A percentile compares a stretch with the other conserved stretches of the same genome.
Conservation (phyloP, 2,329 filamentous ascomycete genomes). For the Macroventuria anomochaeta region DNA sequence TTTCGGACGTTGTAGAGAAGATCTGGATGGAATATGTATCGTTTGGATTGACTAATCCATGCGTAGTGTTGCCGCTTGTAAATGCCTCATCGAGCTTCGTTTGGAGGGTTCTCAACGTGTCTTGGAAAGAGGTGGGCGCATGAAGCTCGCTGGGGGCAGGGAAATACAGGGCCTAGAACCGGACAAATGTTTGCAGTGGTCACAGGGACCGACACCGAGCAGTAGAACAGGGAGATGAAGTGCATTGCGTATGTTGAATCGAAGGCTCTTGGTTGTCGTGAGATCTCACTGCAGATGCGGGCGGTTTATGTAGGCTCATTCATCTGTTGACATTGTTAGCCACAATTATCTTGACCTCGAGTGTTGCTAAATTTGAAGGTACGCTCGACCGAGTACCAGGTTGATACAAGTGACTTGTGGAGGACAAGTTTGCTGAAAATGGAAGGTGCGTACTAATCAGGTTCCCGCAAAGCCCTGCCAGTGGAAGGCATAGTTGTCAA, state of each 20-base stretch:
- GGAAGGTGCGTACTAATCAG: slow-evolving; percentile 7
- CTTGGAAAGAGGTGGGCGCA: slow-evolving; percentile 2
- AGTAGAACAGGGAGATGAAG: not conserved
- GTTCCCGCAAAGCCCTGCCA: not conserved
- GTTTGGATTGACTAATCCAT: slow-evolving; percentile 12
- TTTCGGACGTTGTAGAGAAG: slow-evolving; percentile 11
- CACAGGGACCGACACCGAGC: not conserved
- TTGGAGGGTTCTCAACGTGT: not conserved
- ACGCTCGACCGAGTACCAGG: not conserved
- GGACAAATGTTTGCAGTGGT: slow-evolving; percentile 9
- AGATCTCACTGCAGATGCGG: not conserved
- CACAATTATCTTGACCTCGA: not conserved
- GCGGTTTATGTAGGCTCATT: not conserved
- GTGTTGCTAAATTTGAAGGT: not conserved
- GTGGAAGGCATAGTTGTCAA: no score
- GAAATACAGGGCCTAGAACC: slow-evolving; percentile 18
- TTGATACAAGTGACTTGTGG: not conserved
- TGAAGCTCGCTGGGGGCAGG: slow-evolving; percentile 7
- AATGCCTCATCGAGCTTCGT: slow-evolving; percentile 12
- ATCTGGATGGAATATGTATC: slow-evolving; percentile 23
- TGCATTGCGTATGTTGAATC: not conserved
- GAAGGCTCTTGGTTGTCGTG: not conserved
- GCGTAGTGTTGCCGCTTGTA: slow-evolving; percentile 8
- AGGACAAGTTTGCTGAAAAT: not conserved
- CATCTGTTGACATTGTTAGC: not conserved